Percentiles rank a stretch among this genome's conserved stretches.
These are phyloP conservation scores for Tilletiaria anomala DNA, from an alignment of 1,284 basidiomycete genomes.

Conservation along the genomic window DNA sequence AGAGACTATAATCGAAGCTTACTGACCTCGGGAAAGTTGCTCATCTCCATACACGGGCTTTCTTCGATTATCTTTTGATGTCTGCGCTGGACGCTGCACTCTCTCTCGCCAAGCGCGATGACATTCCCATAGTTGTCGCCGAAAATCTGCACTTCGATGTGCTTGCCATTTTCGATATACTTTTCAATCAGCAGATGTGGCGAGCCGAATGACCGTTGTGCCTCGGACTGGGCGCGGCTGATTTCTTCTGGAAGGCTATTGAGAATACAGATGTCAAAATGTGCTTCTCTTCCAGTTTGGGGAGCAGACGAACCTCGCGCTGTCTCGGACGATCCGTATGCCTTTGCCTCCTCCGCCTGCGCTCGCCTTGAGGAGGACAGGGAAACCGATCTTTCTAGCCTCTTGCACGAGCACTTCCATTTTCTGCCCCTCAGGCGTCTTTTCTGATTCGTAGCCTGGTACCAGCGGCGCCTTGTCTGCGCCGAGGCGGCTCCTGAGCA, in stretches of 20 bases:
- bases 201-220: constrained; percentile 45
- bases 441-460: constrained; percentile 81
- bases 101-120: constrained; percentile 79
- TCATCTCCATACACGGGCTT: constrained; percentile 78
- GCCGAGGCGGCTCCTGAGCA: constrained; percentile 56
- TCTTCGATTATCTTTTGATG: constrained; percentile 94
- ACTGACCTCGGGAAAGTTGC: no score
- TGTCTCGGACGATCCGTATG: constrained; percentile 45
- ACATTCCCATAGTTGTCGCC: constrained; percentile 49
- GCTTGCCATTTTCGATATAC: constrained; percentile 28
- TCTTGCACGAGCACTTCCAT: constrained; percentile 52
- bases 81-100: constrained; percentile 82
- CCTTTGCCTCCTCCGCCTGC: constrained; percentile 42
- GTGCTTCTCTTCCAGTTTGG: constrained; percentile 62
- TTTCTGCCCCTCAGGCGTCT: constrained; percentile 56
- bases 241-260: neutral
- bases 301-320: constrained; percentile 64
- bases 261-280: neutral
- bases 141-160: constrained; percentile 58
- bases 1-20: no score
- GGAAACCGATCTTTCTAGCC: constrained; percentile 45
- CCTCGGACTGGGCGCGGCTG: neutral
- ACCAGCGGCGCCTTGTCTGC: constrained; percentile 70
- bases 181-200: constrained; percentile 29
- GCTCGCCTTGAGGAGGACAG: constrained; percentile 41